Conservation (phyloP, 202 grass and related monocot species). For the Bolboschoenoplectus hybrid region DNA sequence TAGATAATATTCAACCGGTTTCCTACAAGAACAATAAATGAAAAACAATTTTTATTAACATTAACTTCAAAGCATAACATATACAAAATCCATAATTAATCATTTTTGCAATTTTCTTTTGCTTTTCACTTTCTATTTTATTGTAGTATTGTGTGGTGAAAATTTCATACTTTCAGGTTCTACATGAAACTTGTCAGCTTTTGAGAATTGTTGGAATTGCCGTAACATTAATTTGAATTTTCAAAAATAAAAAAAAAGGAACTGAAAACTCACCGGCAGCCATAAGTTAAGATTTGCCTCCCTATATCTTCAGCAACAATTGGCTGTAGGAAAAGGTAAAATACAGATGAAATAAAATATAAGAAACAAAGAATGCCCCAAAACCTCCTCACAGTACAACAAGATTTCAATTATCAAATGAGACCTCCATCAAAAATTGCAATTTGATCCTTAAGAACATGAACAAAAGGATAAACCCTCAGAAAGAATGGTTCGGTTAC, state of each 20-base stretch:
- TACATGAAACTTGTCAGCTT: neutral
- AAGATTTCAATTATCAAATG: conserved; percentile 47
- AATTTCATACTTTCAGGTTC: neutral
- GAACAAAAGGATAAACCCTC: conserved; percentile 25
- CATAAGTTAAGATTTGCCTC: conserved; percentile 53
- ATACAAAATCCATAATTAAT: neutral
- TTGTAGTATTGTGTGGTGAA: neutral
- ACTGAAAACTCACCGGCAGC: conserved; percentile 37
- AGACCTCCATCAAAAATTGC: conserved; percentile 53
- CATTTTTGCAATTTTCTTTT: conserved; percentile 16
- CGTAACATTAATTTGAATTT: neutral
- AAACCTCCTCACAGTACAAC: conserved; percentile 40
- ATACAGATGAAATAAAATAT: conserved; percentile 27
- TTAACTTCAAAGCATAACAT: conserved; percentile 22
- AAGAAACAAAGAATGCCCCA: conserved; percentile 12
- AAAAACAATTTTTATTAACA: neutral
- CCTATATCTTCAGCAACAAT: conserved; percentile 50
- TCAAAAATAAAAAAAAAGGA: neutral
- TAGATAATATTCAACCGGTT: conserved; percentile 77
- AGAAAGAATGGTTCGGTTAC: neutral
- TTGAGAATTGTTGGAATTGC: no score
- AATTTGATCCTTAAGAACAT: conserved; percentile 44
- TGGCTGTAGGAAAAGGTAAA: conserved; percentile 31
- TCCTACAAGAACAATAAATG: conserved; percentile 44
- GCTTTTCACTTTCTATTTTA: neutral